Percentiles rank a stretch among this genome's conserved stretches.
Conservation (phyloP, 371 early-diverging fungal genomes). For the Mucor circinelloides region DNA sequence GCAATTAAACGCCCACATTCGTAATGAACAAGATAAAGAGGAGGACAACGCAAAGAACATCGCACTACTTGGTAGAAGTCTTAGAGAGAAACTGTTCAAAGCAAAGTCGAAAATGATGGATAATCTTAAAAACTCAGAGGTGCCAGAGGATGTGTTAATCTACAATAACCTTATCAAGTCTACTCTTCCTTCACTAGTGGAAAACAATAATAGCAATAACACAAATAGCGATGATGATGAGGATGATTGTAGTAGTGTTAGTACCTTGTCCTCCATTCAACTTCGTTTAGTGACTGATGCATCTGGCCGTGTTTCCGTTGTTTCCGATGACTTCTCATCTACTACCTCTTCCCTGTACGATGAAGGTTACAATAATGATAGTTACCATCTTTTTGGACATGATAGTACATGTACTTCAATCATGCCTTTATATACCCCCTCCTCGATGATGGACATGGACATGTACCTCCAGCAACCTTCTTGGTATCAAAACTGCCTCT, state of each 20-base stretch:
- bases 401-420: constrained; percentile 1
- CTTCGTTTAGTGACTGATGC: constrained; percentile 18
- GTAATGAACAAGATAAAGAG: not conserved
- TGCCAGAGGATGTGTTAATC: constrained; percentile 19
- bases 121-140: constrained; percentile 17
- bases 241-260: constrained; percentile 28
- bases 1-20: not conserved
- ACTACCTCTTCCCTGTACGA: not conserved
- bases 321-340: constrained; percentile 2
- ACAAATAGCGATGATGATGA: constrained; percentile 4
- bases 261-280: constrained; percentile 8
- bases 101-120: constrained; percentile 27
- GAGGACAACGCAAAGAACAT: not conserved
- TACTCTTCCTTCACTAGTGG: not conserved
- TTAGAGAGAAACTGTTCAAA: constrained; percentile 17
- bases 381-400: not conserved
- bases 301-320: constrained; percentile 18
- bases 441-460: constrained; percentile 13
- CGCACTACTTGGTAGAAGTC: constrained; percentile 9
- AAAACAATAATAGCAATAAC: not conserved
- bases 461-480: not conserved
- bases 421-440: constrained; percentile 16
- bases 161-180: constrained; percentile 20
- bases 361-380: not conserved
- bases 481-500: not conserved